Evolutionary conservation across 768 basidiomycete species (phyloP).

Genomic region (Tylopilus rubrobrunneus): DNA sequence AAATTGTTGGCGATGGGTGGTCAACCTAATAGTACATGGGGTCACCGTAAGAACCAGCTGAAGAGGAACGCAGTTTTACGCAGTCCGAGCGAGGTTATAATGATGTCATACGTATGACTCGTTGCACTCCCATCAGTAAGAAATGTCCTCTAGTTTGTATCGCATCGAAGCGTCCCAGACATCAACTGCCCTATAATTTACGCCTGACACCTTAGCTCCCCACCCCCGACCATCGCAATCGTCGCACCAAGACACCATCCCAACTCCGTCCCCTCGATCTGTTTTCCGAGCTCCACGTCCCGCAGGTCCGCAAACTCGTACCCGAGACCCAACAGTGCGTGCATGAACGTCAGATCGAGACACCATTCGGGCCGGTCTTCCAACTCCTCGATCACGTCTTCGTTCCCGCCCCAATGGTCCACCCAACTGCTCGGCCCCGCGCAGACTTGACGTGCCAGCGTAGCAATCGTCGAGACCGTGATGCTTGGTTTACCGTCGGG

Average conservation of each 20-base stretch:
- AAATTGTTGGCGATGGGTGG: too few species aligned
- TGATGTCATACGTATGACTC: too few species aligned
- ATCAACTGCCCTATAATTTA: slow-evolving; percentile 9
- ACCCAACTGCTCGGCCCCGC: slow-evolving; percentile 60
- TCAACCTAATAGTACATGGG: too few species aligned
- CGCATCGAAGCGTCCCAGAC: too few species aligned
- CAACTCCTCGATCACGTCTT: slow-evolving; percentile 61
- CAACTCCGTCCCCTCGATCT: slow-evolving; percentile 84
- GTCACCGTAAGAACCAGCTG: too few species aligned
- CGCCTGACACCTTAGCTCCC: slow-evolving; percentile 51
- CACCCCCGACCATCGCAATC: slow-evolving; percentile 65
- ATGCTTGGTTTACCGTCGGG: slow-evolving; percentile 29
- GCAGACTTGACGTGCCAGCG: slow-evolving; percentile 71
- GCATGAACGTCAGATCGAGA: slow-evolving; percentile 94
- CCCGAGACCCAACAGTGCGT: slow-evolving; percentile 78
- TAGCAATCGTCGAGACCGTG: slow-evolving; percentile 55
- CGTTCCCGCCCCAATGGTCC: slow-evolving; percentile 42
- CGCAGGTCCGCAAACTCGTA: slow-evolving; percentile 80
- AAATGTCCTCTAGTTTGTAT: too few species aligned
- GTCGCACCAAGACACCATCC: slow-evolving; percentile 92
- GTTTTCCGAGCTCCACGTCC: slow-evolving; percentile 77
- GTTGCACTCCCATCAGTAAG: too few species aligned
- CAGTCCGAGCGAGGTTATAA: too few species aligned
- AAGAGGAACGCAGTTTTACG: too few species aligned
- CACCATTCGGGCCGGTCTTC: slow-evolving; percentile 89